Base-by-base conservation (phyloP, 2,329 filamentous ascomycete genomes). In the Fusarium oxysporum region DNA sequence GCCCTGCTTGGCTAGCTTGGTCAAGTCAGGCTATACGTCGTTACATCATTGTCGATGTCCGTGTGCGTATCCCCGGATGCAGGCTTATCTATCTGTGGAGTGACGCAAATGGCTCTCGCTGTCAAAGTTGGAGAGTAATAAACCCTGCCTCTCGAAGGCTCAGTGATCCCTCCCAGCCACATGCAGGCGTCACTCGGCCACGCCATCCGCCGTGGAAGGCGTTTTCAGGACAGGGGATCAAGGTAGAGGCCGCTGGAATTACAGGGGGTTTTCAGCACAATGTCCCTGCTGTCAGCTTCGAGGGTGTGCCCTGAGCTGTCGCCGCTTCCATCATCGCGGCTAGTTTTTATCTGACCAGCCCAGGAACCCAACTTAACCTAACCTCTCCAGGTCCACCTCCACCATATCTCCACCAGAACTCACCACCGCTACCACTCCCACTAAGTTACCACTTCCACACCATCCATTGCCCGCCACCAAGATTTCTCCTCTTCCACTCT, bases 261-360 rank as follows among this genome's bases (percentile, higher is more conserved):
- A 68, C 58, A 71, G 58, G 70, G 70, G 28, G 23, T n/a, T 59
- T 57, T 53, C 38, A 55, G 54, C 37, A 14, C 13, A 21, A 47
- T 58, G 40, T 16, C 45, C 35, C 30, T 60, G 50, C n/a, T 62
- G 48, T 44, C 63, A 60, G 60, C 59, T 69, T 50, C 37, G 35
- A 63, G 54, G 55, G 37, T 59, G 70, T 70, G 59, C 70, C 59
- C 65, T 66, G 56, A 45, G 55, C 55, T 51, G 23, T 51, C 71
- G 73, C 67, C 68, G 73, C 74, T 73, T 77, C 75, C 69, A 78
- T 74, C 71, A 77, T 76, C 48, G 74, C 71, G 57, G 66, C 74
- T 77, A 78, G 63, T 68, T 63, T 65, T 35, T 45, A 47, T 62
- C 33, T 64, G 37, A 33, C 62, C 32, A 56, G 33, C 50, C 50